Evolutionary conservation across 108 stramenopile species (phyloP).

Genomic region (Chaetoceros muelleri): DNA sequence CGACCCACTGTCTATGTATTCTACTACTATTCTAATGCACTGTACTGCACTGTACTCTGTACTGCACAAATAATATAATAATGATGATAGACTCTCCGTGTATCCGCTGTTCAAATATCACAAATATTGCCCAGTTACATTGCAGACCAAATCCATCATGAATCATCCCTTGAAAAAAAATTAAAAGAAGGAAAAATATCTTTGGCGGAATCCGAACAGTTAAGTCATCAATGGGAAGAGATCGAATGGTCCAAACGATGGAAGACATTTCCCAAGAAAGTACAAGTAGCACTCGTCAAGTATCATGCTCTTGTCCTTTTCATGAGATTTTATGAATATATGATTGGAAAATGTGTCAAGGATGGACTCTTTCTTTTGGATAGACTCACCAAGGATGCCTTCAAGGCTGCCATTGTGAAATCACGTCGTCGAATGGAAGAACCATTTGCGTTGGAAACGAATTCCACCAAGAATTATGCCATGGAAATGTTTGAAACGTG

Average conservation of each 20-base stretch:
- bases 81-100: constrained; percentile 20
- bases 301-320: constrained; percentile 36
- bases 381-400: constrained; percentile 39
- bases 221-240: constrained; percentile 46
- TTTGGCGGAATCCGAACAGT: constrained; percentile 30
- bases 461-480: constrained; percentile 5
- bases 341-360: constrained; percentile 11
- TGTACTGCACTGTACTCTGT: constrained; percentile 2
- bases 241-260: constrained; percentile 55
- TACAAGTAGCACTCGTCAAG: constrained; percentile 26
- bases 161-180: constrained; percentile 23
- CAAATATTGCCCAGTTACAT: constrained; percentile 26
- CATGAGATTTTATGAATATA: constrained; percentile 36
- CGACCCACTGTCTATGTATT: not conserved
- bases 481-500: constrained; percentile 23
- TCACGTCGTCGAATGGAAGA: not conserved
- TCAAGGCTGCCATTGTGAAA: constrained; percentile 12
- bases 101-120: constrained; percentile 19
- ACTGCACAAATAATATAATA: not conserved
- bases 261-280: constrained; percentile 24
- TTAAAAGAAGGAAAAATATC: constrained; percentile 35
- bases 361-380: constrained; percentile 18
- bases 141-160: constrained; percentile 34
- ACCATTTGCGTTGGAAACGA: not conserved
- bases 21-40: not conserved